These are phyloP conservation scores for Aspergillus sp. DNA, from an alignment of 2,329 filamentous ascomycete species.

Conservation along the genomic window DNA sequence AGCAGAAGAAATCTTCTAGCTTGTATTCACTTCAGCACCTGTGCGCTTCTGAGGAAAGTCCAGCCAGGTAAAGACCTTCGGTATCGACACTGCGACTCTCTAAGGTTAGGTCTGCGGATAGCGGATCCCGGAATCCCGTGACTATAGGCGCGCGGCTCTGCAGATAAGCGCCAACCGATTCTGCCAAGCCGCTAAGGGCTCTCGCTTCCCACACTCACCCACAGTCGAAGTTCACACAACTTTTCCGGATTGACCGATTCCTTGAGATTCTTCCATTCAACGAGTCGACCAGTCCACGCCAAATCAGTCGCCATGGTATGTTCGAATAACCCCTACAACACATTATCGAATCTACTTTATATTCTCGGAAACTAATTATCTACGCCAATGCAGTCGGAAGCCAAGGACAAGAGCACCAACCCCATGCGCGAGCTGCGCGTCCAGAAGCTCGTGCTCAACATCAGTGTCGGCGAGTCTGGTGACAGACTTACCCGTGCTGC, in stretches of 20 bases:
- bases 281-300: conserved; percentile 40
- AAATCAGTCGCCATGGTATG: conserved; percentile 52
- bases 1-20: conserved; percentile 24
- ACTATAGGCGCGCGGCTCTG: conserved; percentile 22
- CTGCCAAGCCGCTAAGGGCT: conserved; percentile 39
- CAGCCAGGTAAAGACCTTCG: conserved; percentile 12
- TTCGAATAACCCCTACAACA: conserved; percentile 16
- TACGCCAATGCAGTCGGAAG: conserved; percentile 60
- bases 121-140: conserved; percentile 8
- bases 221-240: conserved; percentile 36
- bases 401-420: conserved; percentile 79
- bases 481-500: conserved; percentile 99
- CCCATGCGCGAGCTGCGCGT: conserved; percentile 99
- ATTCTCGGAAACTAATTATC: conserved; percentile 4
- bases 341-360: conserved; percentile 1
- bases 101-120: conserved; percentile 11
- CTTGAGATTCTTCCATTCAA: conserved; percentile 30
- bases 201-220: conserved; percentile 39
- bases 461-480: conserved; percentile 99
- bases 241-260: conserved; percentile 25
- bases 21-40: conserved; percentile 16
- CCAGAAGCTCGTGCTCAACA: conserved; percentile 99
- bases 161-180: conserved; percentile 25
- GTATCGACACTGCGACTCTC: neutral
- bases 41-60: conserved; percentile 16